These are phyloP conservation scores for Arthrobotrys sphaeroides DNA, from an alignment of 2,329 filamentous ascomycete genomes.

Conservation along the genomic window DNA sequence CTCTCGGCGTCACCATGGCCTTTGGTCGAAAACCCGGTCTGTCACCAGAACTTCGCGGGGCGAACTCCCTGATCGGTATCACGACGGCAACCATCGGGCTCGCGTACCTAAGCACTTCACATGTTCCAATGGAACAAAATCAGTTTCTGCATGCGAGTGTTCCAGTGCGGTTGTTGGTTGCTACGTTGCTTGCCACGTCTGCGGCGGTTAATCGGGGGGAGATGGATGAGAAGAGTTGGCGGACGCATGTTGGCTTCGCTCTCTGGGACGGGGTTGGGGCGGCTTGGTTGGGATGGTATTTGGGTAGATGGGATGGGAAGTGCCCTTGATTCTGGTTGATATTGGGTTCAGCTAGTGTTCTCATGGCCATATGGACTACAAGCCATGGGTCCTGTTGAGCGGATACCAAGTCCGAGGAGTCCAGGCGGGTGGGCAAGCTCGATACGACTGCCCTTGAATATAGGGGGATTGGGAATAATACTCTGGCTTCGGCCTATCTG, in stretches of 20 bases:
- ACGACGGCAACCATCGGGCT: constrained; percentile 54
- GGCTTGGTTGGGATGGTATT: constrained; percentile 42
- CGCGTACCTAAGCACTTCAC: constrained; percentile 53
- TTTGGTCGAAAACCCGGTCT: constrained; percentile 18
- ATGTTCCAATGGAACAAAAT: constrained; percentile 55
- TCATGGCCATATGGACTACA: too few relatives aligned
- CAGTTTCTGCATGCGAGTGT: constrained; percentile 54
- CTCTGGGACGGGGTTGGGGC: constrained; percentile 43
- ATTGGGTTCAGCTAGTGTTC: too few relatives aligned
- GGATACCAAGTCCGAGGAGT: too few relatives aligned
- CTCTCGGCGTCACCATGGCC: constrained; percentile 33
- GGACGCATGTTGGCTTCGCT: constrained; percentile 35
- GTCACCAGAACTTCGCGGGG: constrained; percentile 25
- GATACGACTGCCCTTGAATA: too few relatives aligned
- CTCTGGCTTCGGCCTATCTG: too few relatives aligned
- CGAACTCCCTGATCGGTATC: constrained; percentile 53
- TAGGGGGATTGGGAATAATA: too few relatives aligned
- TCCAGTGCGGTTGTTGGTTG: constrained; percentile 24
- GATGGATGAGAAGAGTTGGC: constrained; percentile 41
- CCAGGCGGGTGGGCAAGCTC: too few relatives aligned
- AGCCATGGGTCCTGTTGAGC: too few relatives aligned
- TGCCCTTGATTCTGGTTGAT: not conserved
- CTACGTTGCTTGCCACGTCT: constrained; percentile 16
- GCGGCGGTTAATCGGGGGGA: constrained; percentile 17
- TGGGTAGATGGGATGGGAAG: constrained; percentile 28